Conservation (phyloP, 1,139 yeast genomes). For the Sugiyamaella neomexicana region DNA sequence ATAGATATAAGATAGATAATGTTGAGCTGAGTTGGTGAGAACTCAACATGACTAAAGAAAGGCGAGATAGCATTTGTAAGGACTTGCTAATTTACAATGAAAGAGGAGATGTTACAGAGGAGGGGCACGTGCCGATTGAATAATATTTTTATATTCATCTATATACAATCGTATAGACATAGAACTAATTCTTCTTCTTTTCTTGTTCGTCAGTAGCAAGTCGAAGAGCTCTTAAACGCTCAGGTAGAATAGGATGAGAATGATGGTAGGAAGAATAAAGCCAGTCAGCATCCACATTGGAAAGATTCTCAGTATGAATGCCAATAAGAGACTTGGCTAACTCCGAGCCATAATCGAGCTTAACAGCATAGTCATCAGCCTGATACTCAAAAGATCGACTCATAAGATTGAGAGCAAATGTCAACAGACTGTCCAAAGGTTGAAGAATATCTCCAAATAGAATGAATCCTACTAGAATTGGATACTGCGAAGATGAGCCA, state of each 20-base stretch:
- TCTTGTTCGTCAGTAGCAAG: conserved; percentile 29
- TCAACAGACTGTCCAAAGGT: conserved; percentile 71
- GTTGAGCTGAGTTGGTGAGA: too few relatives aligned
- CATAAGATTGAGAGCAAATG: conserved; percentile 65
- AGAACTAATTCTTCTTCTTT: conserved; percentile 14
- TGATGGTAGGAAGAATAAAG: conserved; percentile 84
- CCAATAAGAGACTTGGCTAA: conserved; percentile 72
- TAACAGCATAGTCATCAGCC: conserved; percentile 84
- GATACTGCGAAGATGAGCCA: conserved; percentile 46
- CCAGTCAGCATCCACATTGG: conserved; percentile 85
- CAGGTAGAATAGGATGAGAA: conserved; percentile 88
- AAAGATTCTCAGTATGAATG: conserved; percentile 75
- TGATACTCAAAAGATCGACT: conserved; percentile 88
- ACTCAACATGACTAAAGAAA: too few relatives aligned
- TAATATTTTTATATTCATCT: background rate
- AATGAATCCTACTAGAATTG: conserved; percentile 76
- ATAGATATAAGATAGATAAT: too few relatives aligned
- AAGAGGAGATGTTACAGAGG: too few relatives aligned
- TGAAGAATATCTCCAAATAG: conserved; percentile 62
- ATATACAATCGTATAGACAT: background rate
- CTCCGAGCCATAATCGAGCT: conserved; percentile 66
- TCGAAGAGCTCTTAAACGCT: conserved; percentile 71
- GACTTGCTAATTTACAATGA: too few relatives aligned
- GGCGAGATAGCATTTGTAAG: too few relatives aligned
- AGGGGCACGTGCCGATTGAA: too few relatives aligned